phyloP scores from a whole-genome alignment of 139 green algal species.

The Chlamydomonas sp. region DNA sequence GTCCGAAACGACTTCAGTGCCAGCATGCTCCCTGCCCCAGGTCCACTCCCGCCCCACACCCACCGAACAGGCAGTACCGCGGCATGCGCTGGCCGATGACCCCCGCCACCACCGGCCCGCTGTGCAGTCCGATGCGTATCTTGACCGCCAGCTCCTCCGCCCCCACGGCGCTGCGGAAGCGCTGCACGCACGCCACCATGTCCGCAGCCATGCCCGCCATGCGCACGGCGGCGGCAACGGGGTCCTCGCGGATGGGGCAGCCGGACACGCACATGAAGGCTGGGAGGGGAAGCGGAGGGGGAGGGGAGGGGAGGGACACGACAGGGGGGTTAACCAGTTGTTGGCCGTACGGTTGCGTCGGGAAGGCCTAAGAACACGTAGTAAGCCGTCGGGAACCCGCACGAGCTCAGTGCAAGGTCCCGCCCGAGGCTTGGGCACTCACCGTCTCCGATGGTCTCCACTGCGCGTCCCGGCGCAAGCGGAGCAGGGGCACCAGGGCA shows the following conservation, averaged over 20 bases:
- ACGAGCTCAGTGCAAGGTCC: no score
- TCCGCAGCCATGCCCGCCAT: slow-evolving; percentile 41
- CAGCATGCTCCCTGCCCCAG: not conserved
- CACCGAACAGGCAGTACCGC: slow-evolving; percentile 31
- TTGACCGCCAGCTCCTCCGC: slow-evolving; percentile 27
- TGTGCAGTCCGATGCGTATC: slow-evolving; percentile 19
- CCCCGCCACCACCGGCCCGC: slow-evolving; percentile 21
- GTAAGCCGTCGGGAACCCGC: no score
- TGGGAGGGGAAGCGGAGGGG: not conserved
- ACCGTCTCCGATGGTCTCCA: slow-evolving; percentile 24
- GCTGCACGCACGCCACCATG: slow-evolving; percentile 24
- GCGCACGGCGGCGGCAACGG: slow-evolving; percentile 1
- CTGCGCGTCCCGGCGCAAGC: not conserved
- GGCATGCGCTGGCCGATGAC: slow-evolving; percentile 38
- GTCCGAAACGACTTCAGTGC: not conserved
- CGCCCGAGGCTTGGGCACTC: not conserved
- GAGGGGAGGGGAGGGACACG: not conserved
- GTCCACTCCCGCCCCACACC: not conserved
- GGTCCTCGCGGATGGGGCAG: slow-evolving; percentile 20
- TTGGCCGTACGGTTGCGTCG: no score
- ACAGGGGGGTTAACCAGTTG: no score
- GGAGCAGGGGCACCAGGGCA: no score
- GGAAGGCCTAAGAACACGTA: no score
- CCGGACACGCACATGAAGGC: slow-evolving; percentile 32
- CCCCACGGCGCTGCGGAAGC: not conserved